These are phyloP conservation scores for Arthroderma sp. DNA, from an alignment of 2,329 filamentous ascomycete species.

Conservation along the genomic window DNA sequence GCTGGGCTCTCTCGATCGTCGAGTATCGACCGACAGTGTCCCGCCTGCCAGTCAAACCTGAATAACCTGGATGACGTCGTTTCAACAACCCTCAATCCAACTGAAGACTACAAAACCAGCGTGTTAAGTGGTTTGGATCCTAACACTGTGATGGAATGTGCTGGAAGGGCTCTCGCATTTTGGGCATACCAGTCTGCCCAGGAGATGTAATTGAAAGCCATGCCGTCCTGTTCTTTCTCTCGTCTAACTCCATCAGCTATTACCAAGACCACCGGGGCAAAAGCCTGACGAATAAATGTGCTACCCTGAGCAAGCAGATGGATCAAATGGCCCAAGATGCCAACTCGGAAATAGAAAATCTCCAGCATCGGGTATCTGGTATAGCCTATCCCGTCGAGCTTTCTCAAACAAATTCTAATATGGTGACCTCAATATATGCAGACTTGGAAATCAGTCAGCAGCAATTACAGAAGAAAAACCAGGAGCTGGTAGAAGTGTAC, in stretches of 20 bases:
- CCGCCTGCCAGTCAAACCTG: conserved; percentile 59
- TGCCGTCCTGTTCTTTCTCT: conserved; percentile 9
- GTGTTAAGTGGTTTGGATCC: conserved; percentile 73
- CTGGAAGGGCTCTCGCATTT: conserved; percentile 63
- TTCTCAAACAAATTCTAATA: background rate
- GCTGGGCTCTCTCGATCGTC: conserved; percentile 48
- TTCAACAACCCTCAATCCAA: conserved; percentile 57
- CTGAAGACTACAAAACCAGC: conserved; percentile 81
- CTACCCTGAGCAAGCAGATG: conserved; percentile 49
- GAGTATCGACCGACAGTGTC: conserved; percentile 49
- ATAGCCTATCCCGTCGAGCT: background rate
- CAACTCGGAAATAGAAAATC: conserved; percentile 53
- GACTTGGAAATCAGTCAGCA: conserved; percentile 50
- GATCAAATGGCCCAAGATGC: conserved; percentile 64
- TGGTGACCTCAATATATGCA: conserved; percentile 14
- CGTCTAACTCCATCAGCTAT: conserved; percentile 34
- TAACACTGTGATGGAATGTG: conserved; percentile 72
- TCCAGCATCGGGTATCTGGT: conserved; percentile 55
- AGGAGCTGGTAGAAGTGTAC: conserved; percentile 53
- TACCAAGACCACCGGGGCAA: conserved; percentile 68
- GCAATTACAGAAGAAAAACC: conserved; percentile 53
- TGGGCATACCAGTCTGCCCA: conserved; percentile 76
- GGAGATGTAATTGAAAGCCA: conserved; percentile 49
- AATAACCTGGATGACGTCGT: conserved; percentile 62
- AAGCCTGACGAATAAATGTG: conserved; percentile 59